These are phyloP conservation scores for Prinsepia uniflora DNA, from an alignment of 306 rosid genomes.

Conservation along the genomic window DNA sequence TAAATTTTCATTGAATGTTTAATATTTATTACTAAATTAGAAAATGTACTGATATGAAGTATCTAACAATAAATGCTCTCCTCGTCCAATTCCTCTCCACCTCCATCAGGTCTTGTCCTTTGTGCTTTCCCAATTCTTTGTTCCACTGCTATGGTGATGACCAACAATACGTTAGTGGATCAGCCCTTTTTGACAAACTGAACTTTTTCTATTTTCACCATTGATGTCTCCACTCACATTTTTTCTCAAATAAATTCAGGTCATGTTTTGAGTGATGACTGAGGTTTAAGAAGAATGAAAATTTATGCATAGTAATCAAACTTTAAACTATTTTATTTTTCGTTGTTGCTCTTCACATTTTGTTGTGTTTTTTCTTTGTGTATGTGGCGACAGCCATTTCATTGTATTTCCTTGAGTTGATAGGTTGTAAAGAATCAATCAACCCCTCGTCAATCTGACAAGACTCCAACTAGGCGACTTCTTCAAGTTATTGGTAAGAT, in stretches of 20 bases:
- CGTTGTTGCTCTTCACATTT: slow-evolving; percentile 12
- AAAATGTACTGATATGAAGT: neutral
- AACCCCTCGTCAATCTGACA: slow-evolving; percentile 60
- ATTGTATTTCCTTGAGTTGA: slow-evolving; percentile 25
- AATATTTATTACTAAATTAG: neutral
- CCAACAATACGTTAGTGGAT: neutral
- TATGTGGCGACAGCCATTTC: slow-evolving; percentile 24
- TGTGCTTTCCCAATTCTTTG: neutral
- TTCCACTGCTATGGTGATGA: neutral
- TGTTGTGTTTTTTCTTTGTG: slow-evolving; percentile 12
- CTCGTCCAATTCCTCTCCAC: neutral
- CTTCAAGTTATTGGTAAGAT: slow-evolving; percentile 94
- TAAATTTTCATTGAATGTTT: neutral
- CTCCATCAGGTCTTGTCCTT: neutral
- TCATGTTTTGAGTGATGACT: neutral
- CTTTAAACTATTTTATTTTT: neutral
- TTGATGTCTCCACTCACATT: neutral
- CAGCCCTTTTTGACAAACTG: neutral
- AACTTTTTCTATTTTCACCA: neutral
- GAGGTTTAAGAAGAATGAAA: neutral
- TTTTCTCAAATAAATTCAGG: neutral
- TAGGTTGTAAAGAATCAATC: slow-evolving; percentile 70
- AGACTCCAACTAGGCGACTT: slow-evolving; percentile 57
- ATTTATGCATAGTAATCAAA: neutral
- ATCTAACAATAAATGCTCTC: neutral